Conservation (phyloP, 2,329 filamentous ascomycete genomes). For the Knoxdaviesia proteae region DNA sequence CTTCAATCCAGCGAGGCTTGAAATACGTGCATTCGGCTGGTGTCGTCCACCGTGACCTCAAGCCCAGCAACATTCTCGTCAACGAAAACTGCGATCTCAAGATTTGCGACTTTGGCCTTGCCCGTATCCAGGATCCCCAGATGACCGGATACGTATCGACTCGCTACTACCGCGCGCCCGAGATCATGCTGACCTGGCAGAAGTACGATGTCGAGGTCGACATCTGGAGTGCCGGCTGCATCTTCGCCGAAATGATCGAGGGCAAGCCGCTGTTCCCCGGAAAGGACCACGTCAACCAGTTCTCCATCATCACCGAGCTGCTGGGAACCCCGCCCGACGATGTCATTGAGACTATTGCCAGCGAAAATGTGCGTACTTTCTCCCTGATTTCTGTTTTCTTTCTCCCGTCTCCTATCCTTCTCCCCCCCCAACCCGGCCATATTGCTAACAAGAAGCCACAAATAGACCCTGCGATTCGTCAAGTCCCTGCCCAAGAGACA, state of each 20-base stretch:
- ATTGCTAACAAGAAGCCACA: too few species aligned
- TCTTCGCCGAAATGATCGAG: conserved; percentile 98
- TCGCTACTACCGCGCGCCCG: conserved; percentile 91
- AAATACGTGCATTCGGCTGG: conserved; percentile 99
- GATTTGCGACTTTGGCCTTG: conserved; percentile 96
- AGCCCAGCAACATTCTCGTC: conserved; percentile 96
- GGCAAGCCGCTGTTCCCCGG: conserved; percentile 95
- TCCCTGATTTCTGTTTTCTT: background rate
- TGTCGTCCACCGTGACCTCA: conserved; percentile 91
- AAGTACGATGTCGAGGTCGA: conserved; percentile 99
- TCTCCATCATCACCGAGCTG: conserved; percentile 97
- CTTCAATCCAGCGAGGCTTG: conserved; percentile 53
- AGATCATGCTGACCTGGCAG: conserved; percentile 99
- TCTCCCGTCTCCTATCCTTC: background rate
- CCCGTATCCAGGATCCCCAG: conserved; percentile 94
- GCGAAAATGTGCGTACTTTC: conserved; percentile 61
- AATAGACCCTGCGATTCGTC: conserved; percentile 80
- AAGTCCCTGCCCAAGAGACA: conserved; percentile 92
- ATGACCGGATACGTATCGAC: conserved; percentile 99
- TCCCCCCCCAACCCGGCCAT: background rate
- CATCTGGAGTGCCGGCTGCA: conserved; percentile 97
- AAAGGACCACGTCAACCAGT: conserved; percentile 98
- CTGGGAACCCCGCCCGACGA: conserved; percentile 92
- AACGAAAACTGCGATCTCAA: conserved; percentile 99
- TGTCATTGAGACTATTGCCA: conserved; percentile 96